Base-by-base conservation (phyloP, 805 yeast genomes). In the Zygotorulaspora sp. region DNA sequence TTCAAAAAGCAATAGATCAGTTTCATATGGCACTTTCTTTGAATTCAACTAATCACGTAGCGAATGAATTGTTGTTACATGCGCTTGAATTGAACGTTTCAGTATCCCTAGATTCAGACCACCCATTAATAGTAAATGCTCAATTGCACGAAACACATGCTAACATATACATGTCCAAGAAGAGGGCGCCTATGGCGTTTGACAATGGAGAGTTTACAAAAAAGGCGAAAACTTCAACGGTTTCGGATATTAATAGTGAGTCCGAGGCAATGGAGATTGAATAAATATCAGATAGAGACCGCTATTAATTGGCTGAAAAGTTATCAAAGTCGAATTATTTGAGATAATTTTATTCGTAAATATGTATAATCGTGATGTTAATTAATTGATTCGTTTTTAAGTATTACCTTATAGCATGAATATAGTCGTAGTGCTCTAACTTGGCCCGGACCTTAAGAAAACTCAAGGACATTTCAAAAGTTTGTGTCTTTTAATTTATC, bases 1-100 rank as follows among this genome's bases (percentile, higher is more conserved):
- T 70, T 15, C 67, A 70, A 35, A 77, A 75, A 46, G 90, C 97
- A 0, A 79, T 90, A 25, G 83, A 80, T 45, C 69, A 74, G 20
- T 66, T 92, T 36, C 96, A 90, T 57, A 79, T 76, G 49, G 90
- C 96, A 0, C 66, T 92, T 38, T 83, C 94, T 0, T 63, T 89
- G 3, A 63, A 77, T 7, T 89, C 95, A 1, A 73, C 78, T 28
- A 96, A 90, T 57, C 83, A 90, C 0, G 82, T 88, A 12, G 92
- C 97, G 0, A 68, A 77, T 8, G 97, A 90, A 52, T 62, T 92
- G 31, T 65, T 92, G 43, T 77, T 77, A 47, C 73, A 94, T 45
- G 96, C 97, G 3, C 63, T 83, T 34, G 88, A 80, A 43, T 66
- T 72, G 19, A 82, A 81, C 57, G 50, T 57, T 9, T 45, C 53